A percentile compares a stretch with the other conserved stretches of the same genome.
phyloP scores from a whole-genome alignment of 1,139 yeast species.

The Debaryomyces fabryi region DNA sequence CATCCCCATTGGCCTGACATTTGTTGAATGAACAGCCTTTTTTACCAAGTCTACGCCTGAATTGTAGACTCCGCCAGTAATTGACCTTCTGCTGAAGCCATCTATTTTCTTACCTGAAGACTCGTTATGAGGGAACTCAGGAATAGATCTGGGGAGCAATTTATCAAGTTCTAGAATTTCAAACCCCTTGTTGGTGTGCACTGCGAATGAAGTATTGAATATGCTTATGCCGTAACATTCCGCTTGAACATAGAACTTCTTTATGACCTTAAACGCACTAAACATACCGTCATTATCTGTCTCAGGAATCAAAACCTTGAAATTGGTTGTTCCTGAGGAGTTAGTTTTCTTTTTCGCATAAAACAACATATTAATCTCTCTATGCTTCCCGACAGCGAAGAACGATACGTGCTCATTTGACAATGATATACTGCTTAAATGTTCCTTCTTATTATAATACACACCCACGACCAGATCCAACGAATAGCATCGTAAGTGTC shows the following conservation, averaged over 20 bases:
- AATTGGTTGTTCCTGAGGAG: slow-evolving; percentile 47
- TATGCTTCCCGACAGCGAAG: slow-evolving; percentile 64
- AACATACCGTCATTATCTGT: slow-evolving; percentile 53
- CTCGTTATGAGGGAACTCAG: slow-evolving; percentile 41
- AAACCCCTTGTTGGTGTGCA: slow-evolving; percentile 70
- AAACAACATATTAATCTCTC: slow-evolving; percentile 60
- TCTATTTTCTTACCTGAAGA: slow-evolving; percentile 25
- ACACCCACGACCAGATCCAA: slow-evolving; percentile 48
- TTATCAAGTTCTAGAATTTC: slow-evolving; percentile 67
- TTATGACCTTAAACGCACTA: slow-evolving; percentile 52
- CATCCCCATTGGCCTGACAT: slow-evolving; percentile 61
- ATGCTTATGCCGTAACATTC: slow-evolving; percentile 60
- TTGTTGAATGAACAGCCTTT: slow-evolving; percentile 37
- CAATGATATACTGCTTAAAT: slow-evolving; percentile 35
- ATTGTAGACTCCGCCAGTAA: slow-evolving; percentile 11
- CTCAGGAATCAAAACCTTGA: slow-evolving; percentile 55
- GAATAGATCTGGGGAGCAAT: slow-evolving; percentile 56
- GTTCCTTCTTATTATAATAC: slow-evolving; percentile 37
- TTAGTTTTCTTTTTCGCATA: slow-evolving; percentile 53
- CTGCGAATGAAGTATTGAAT: slow-evolving; percentile 64
- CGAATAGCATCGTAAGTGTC: slow-evolving; percentile 61
- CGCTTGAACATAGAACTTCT: slow-evolving; percentile 50
- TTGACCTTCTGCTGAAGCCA: slow-evolving; percentile 32
- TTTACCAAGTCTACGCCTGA: slow-evolving; percentile 36
- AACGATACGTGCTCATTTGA: slow-evolving; percentile 46